These are phyloP conservation scores for Exsudoporus frostii DNA, from an alignment of 768 basidiomycete species.

Conservation along the genomic window DNA sequence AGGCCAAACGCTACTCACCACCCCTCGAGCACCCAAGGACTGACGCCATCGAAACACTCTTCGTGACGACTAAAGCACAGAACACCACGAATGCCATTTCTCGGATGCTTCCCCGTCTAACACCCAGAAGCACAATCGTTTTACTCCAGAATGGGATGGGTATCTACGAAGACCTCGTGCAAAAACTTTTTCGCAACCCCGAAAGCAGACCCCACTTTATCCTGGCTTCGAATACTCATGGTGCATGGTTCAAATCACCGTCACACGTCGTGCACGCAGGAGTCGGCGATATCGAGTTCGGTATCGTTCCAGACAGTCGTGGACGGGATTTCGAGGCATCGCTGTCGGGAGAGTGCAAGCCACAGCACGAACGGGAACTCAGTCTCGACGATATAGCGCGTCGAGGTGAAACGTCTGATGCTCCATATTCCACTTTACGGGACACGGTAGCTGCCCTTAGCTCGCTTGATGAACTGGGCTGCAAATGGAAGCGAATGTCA, in stretches of 20 bases:
- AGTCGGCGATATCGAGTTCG: slow-evolving; percentile 70
- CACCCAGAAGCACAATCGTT: slow-evolving; percentile 72
- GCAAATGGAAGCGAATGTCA: slow-evolving; percentile 62
- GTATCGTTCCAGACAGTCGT: slow-evolving; percentile 66
- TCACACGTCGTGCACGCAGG: slow-evolving; percentile 68
- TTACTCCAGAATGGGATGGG: slow-evolving; percentile 97
- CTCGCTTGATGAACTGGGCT: slow-evolving; percentile 51
- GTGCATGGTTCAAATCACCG: slow-evolving; percentile 54
- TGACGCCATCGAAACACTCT: slow-evolving; percentile 63
- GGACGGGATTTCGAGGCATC: slow-evolving; percentile 64
- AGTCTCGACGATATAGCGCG: slow-evolving; percentile 52
- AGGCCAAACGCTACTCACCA: slow-evolving; percentile 15
- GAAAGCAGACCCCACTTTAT: slow-evolving; percentile 80
- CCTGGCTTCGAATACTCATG: slow-evolving; percentile 78
- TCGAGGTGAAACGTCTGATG: slow-evolving; percentile 32
- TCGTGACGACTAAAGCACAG: slow-evolving; percentile 80
- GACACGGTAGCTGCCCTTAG: slow-evolving; percentile 65
- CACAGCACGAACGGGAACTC: slow-evolving; percentile 39
- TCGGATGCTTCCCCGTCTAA: slow-evolving; percentile 59
- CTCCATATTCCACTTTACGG: slow-evolving; percentile 58
- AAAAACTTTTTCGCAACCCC: slow-evolving; percentile 68
- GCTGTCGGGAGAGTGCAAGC: slow-evolving; percentile 34
- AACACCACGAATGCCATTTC: slow-evolving; percentile 57
- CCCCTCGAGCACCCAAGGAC: slow-evolving; percentile 15
- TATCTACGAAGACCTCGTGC: slow-evolving; percentile 73